Conservation (phyloP, 768 basidiomycete species). For the Termitomyces sp. region DNA sequence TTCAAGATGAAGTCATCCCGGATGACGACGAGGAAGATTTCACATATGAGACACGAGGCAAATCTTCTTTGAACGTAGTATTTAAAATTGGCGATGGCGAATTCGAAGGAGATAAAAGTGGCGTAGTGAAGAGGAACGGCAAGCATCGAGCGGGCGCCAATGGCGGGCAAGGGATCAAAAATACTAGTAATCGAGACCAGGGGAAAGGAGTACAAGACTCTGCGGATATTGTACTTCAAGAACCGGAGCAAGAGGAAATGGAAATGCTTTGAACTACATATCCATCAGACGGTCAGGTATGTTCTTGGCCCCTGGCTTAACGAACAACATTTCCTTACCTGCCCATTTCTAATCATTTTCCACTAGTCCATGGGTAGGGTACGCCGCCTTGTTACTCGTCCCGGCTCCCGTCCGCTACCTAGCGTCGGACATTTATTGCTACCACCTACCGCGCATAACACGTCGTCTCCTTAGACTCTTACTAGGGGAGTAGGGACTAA, state of each 20-base stretch:
- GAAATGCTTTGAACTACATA: conserved; percentile 19
- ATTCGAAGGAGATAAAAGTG: conserved; percentile 33
- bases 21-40: conserved; percentile 69
- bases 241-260: conserved; percentile 39
- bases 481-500: too few species aligned
- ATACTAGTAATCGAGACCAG: conserved; percentile 2
- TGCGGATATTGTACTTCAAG: conserved; percentile 29
- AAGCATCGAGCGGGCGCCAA: conserved; percentile 7
- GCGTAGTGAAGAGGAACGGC: conserved; percentile 17
- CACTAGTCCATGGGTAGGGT: too few species aligned
- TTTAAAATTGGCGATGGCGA: conserved; percentile 63
- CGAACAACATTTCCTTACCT: too few species aligned
- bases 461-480: too few species aligned
- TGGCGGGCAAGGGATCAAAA: conserved; percentile 1
- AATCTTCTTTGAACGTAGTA: conserved; percentile 60
- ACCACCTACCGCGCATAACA: too few species aligned
- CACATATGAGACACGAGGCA: conserved; percentile 60
- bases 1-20: conserved; percentile 77
- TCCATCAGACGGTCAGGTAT: too few species aligned
- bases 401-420: too few species aligned
- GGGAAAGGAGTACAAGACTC: conserved; percentile 6
- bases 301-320: too few species aligned
- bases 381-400: too few species aligned
- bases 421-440: too few species aligned
- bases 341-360: too few species aligned